phyloP scores from a whole-genome alignment of 768 basidiomycete genomes.

The Boletus reticulatus region DNA sequence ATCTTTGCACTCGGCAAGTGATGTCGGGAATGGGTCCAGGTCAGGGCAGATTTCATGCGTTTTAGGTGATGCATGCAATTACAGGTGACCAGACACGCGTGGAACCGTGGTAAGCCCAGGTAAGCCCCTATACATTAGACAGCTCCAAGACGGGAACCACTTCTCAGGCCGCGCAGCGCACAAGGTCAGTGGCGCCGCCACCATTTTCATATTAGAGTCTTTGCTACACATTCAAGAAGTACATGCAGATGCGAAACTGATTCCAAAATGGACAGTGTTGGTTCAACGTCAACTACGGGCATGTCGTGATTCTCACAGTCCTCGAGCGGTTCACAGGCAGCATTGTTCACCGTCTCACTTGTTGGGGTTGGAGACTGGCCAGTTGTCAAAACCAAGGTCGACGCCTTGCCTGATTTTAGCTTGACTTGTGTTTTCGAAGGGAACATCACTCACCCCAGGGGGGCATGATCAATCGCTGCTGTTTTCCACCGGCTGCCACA shows the following conservation, averaged over 20 bases:
- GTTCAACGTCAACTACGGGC: neutral
- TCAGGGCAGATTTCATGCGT: too few species aligned
- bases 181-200: neutral
- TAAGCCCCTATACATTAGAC: too few species aligned
- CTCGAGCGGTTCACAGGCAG: neutral
- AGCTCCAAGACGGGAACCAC: too few species aligned
- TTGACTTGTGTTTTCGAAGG: conserved; percentile 1
- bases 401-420: conserved; percentile 41
- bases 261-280: neutral
- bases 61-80: too few species aligned
- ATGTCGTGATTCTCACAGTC: neutral
- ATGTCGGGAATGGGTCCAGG: too few species aligned
- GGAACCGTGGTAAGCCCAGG: too few species aligned
- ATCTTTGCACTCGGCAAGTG: too few species aligned
- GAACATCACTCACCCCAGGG: conserved; percentile 57
- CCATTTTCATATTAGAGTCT: too few species aligned
- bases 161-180: neutral
- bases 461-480: conserved; percentile 66
- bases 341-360: neutral
- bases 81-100: too few species aligned
- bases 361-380: conserved; percentile 32
- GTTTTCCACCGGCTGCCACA: conserved; percentile 58
- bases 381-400: conserved; percentile 71
- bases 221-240: neutral
- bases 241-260: neutral